phyloP scores from a whole-genome alignment of 116 monocot genomes.

The Papilionanthe hybrid region DNA sequence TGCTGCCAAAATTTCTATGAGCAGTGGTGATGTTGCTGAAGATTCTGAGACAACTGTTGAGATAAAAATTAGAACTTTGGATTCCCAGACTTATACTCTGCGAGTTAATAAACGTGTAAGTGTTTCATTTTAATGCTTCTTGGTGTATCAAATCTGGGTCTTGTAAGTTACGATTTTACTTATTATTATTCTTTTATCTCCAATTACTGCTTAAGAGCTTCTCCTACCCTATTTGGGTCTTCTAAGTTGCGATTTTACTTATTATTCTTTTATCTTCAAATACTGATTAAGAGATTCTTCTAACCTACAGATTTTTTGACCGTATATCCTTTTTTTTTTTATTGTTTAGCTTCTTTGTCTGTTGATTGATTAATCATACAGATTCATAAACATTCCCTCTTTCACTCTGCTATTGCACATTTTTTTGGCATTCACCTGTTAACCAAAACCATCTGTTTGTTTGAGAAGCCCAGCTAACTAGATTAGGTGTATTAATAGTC shows the following conservation, averaged over 20 bases:
- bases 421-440: background rate
- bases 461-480: background rate
- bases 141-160: background rate
- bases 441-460: background rate
- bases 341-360: background rate
- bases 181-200: no score
- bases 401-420: background rate
- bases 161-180: background rate
- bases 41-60: conserved; percentile 38
- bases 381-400: background rate
- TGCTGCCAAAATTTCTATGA: conserved; percentile 2
- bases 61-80: conserved; percentile 60
- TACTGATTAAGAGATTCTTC: background rate
- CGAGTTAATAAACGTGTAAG: conserved; percentile 53
- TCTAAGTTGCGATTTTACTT: background rate
- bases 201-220: background rate
- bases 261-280: background rate
- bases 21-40: conserved; percentile 5
- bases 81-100: conserved; percentile 49
- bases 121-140: conserved; percentile 10
- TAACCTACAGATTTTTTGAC: background rate
- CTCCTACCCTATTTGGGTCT: background rate
- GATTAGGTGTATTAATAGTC: background rate
- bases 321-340: background rate
- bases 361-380: background rate